phyloP scores from a whole-genome alignment of 2,329 filamentous ascomycete species.

The Ilyonectria destructans region DNA sequence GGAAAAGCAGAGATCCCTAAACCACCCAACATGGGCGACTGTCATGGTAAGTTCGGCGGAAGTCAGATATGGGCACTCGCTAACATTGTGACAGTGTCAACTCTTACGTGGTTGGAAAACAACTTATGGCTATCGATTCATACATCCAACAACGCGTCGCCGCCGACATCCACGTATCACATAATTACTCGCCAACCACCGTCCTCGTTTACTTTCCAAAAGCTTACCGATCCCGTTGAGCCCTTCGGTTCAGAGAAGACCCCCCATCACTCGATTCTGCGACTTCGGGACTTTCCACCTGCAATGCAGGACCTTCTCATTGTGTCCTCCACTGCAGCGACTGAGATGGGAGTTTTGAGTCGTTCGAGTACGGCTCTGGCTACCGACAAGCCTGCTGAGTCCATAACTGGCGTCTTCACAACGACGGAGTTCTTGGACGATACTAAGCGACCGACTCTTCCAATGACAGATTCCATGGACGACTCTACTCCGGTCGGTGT shows the following conservation, averaged over 20 bases:
- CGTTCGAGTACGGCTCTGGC: slow-evolving; percentile 80
- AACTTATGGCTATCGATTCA: slow-evolving; percentile 87
- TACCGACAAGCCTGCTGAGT: slow-evolving; percentile 71
- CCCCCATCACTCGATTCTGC: slow-evolving; percentile 84
- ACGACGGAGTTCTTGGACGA: slow-evolving; percentile 82
- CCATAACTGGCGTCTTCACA: slow-evolving; percentile 79
- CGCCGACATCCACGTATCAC: slow-evolving; percentile 81
- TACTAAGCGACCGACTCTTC: slow-evolving; percentile 81
- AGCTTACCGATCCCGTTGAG: slow-evolving; percentile 81
- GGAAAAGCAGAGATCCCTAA: slow-evolving; percentile 85
- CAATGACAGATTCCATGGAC: slow-evolving; percentile 73
- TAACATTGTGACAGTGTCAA: slow-evolving; percentile 73
- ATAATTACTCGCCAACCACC: slow-evolving; percentile 79
- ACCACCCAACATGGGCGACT: slow-evolving; percentile 77
- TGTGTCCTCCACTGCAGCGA: slow-evolving; percentile 84
- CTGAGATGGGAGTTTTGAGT: slow-evolving; percentile 85
- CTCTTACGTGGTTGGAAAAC: slow-evolving; percentile 91
- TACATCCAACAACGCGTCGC: slow-evolving; percentile 73
- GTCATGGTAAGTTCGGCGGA: slow-evolving; percentile 73
- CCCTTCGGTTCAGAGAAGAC: slow-evolving; percentile 78
- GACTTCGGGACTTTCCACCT: slow-evolving; percentile 86
- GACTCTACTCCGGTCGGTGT: slow-evolving; percentile 87
- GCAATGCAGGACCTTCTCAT: slow-evolving; percentile 87
- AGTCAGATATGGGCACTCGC: neutral
- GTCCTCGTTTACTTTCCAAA: slow-evolving; percentile 79